Evolutionary conservation across 83 land plant species (phyloP), one percentile per base, ranked within the genome.

Genomic region (Larix sibirica): DNA sequence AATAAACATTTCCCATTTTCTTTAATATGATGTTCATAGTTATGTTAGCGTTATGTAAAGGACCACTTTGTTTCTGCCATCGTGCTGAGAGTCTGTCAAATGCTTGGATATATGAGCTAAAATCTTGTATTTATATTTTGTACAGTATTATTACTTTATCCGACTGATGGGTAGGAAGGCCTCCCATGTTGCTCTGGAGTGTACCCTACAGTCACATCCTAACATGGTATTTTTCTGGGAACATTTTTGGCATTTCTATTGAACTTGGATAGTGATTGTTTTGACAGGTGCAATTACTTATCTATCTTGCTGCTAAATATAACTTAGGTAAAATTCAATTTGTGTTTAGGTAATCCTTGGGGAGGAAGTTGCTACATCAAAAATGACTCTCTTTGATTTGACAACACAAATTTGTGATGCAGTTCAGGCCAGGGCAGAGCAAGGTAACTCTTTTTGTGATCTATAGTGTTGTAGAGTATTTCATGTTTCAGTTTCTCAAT

Each of bases 391-490:
- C 80, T 96, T 96, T 89, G 99, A 96, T 82, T 54, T 97, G 36
- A 96, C 99, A 73, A 94, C 90, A 78, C 97, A 96, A 84, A 90
- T 97, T 42, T 97, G 99, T 90, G 98, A 97, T 93, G 99, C 97
- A 33, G 95, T 97, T 81, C 99, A 97, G 82, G 92, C 94, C 67
- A 89, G 99, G 83, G 95, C 95, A 68, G 91, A 91, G 82, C 90
- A 93, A 91, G 98, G 99, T 97, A 47, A 4, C 38, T 73, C 21
- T 76, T 67, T 12, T 21, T n/a, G 26, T 84, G 38, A 60, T 62
- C 50, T 17, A 62, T 60, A 31, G 26, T 62, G 47, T 71, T 58
- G 58, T 82, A 74, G 78, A 47, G 58, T 74, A 23, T 14, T 69
- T 50, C 56, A 50, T 44, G 13, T 75, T 56, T 50, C 60, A 62